Percentiles rank a stretch among this genome's conserved stretches.
phyloP scores from a whole-genome alignment of 192 early-diverging fungal species.

The Pilaira anomala region DNA sequence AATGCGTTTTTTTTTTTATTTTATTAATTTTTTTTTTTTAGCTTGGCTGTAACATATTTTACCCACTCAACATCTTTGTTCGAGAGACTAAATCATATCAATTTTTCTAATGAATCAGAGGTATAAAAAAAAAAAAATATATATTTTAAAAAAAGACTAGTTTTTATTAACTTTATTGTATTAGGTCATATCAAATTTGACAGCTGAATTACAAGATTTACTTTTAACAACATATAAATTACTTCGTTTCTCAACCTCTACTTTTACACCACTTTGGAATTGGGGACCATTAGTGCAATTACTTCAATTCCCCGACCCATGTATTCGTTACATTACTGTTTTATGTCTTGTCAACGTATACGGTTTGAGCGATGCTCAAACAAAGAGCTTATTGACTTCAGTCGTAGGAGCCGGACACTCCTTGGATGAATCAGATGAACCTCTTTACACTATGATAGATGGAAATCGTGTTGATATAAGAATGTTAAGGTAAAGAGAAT shows the following conservation, averaged over 20 bases:
- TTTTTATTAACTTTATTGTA: background rate
- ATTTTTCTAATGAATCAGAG: constrained; percentile 1
- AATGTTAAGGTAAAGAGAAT: constrained; percentile 38
- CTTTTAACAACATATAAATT: constrained; percentile 52
- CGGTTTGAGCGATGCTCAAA: constrained; percentile 47
- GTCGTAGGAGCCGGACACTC: constrained; percentile 1
- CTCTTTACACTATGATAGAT: constrained; percentile 21
- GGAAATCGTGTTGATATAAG: constrained; percentile 29
- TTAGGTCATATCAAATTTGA: background rate
- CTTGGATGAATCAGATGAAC: constrained; percentile 14
- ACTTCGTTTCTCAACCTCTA: constrained; percentile 44
- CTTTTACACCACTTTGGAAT: constrained; percentile 53
- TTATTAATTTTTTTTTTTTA: constrained; percentile 18
- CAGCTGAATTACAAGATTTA: constrained; percentile 37
- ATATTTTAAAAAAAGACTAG: no score
- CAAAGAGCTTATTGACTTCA: constrained; percentile 15
- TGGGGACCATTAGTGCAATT: constrained; percentile 51
- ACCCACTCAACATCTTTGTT: constrained; percentile 50
- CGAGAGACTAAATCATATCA: constrained; percentile 41
- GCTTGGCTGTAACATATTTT: constrained; percentile 57
- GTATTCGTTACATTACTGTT: constrained; percentile 43
- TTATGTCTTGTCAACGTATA: constrained; percentile 46
- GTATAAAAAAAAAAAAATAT: no score
- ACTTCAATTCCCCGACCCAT: constrained; percentile 37
- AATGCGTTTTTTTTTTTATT: background rate